A percentile compares a stretch with the other conserved stretches of the same genome.
These are phyloP conservation scores for Didymella segeticola DNA, from an alignment of 2,329 filamentous ascomycete genomes.

Conservation along the genomic window DNA sequence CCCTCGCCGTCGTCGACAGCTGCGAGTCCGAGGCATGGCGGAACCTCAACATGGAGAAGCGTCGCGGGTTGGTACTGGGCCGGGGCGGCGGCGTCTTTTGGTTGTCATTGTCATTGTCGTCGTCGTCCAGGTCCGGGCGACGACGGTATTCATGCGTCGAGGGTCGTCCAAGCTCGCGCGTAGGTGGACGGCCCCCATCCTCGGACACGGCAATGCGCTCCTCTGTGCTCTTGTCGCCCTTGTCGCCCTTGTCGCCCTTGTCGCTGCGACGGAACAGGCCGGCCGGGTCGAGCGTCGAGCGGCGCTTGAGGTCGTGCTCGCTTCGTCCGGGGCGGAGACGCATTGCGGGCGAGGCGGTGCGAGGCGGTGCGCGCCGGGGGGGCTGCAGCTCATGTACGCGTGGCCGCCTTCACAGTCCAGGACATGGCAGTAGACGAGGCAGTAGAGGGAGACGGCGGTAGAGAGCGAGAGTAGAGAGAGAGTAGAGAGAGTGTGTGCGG, in stretches of 20 bases:
- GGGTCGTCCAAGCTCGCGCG: conserved; percentile 31
- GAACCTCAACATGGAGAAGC: conserved; percentile 77
- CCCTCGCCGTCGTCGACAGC: conserved; percentile 76
- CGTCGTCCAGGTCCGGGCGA: too few relatives aligned
- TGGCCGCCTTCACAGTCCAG: conserved; percentile 31
- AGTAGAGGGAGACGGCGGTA: conserved; percentile 1
- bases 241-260: conserved; percentile 31
- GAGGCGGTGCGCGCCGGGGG: conserved; percentile 38
- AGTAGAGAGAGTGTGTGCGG: not conserved
- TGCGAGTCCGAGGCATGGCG: conserved; percentile 94
- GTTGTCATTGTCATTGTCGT: conserved; percentile 26
- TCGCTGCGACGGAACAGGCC: conserved; percentile 47
- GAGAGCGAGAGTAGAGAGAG: not conserved
- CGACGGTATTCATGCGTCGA: too few relatives aligned
- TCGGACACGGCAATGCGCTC: conserved; percentile 41
- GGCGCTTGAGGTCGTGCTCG: conserved; percentile 52
- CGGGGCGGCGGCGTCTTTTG: conserved; percentile 41
- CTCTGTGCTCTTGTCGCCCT: conserved; percentile 30
- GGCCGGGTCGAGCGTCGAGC: conserved; percentile 52
- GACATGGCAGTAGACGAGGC: conserved; percentile 40
- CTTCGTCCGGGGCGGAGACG: conserved; percentile 49
- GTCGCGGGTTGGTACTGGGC: conserved; percentile 50
- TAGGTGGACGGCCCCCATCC: conserved; percentile 42
- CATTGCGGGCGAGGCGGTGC: conserved; percentile 40
- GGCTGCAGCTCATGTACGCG: conserved; percentile 47